phyloP scores from a whole-genome alignment of 371 early-diverging fungal genomes.

The Mortierella sp. region DNA sequence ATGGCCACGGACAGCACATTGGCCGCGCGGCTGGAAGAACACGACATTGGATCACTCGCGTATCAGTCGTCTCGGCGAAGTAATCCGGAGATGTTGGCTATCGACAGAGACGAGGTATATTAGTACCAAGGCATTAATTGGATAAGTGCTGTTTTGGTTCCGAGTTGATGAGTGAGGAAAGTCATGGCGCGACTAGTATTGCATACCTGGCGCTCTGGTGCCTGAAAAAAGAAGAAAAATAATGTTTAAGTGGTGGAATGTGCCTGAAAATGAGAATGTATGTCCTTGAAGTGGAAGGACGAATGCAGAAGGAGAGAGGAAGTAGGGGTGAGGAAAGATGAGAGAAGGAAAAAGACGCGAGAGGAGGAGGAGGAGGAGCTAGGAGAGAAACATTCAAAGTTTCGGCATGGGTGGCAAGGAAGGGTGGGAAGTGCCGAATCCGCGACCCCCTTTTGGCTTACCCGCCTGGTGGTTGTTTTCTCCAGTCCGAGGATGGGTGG shows the following conservation, averaged over 20 bases:
- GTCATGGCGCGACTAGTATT: not conserved
- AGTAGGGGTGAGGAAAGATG: not conserved
- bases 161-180: not conserved
- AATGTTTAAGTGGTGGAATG: not conserved
- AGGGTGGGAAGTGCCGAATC: constrained; percentile 3
- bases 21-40: constrained; percentile 52
- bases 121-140: not conserved
- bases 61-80: not conserved
- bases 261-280: not conserved
- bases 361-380: not conserved
- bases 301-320: not conserved
- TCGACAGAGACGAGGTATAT: not conserved
- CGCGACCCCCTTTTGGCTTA: constrained; percentile 3
- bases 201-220: constrained; percentile 8
- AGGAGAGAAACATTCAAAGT: not conserved
- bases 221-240: constrained; percentile 1
- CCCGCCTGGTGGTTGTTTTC: constrained; percentile 8
- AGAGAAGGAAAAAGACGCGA: not conserved
- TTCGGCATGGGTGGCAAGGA: not conserved
- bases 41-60: constrained; percentile 37
- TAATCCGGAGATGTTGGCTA: not conserved
- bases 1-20: constrained; percentile 53
- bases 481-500: constrained; percentile 12
- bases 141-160: too few relatives aligned
- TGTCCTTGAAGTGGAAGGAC: not conserved